Conservation (phyloP, 331 rosid species). For the Cydonia oblonga region DNA sequence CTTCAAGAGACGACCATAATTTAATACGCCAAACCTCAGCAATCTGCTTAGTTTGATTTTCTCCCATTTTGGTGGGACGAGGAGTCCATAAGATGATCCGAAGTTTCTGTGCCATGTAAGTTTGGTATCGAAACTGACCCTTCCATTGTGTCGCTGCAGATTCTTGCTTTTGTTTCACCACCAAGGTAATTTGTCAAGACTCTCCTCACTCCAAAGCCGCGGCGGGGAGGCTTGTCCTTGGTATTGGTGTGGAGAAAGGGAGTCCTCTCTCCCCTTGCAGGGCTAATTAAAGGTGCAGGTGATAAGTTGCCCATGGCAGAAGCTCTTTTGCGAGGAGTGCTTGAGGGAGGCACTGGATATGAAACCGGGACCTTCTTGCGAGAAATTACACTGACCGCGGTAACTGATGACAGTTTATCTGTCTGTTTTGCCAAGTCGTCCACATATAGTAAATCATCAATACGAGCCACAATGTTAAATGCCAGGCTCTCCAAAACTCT, state of each 20-base stretch:
- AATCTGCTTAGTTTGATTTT: conserved; percentile 7
- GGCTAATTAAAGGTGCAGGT: conserved; percentile 38
- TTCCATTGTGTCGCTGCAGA: conserved; percentile 25
- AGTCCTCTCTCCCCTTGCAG: conserved; percentile 42
- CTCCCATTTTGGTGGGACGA: conserved; percentile 23
- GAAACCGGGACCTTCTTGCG: conserved; percentile 29
- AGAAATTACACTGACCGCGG: conserved; percentile 32
- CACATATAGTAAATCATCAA: conserved; percentile 40
- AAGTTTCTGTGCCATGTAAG: conserved; percentile 13
- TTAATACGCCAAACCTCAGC: conserved; percentile 3
- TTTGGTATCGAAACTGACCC: conserved; percentile 17
- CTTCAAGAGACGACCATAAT: neutral
- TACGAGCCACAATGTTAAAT: conserved; percentile 47
- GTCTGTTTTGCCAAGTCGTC: conserved; percentile 42
- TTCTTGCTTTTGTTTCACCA: conserved; percentile 31
- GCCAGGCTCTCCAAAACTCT: conserved; percentile 51
- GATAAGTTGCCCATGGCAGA: conserved; percentile 24
- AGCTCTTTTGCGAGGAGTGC: conserved; percentile 35
- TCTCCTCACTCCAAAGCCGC: conserved; percentile 42
- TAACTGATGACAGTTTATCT: conserved; percentile 27
- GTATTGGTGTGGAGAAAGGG: conserved; percentile 32
- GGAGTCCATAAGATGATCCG: conserved; percentile 13
- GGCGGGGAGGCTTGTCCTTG: conserved; percentile 30
- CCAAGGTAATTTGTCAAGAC: conserved; percentile 55
- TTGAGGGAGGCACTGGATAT: conserved; percentile 27